phyloP scores from a whole-genome alignment of 2,329 filamentous ascomycete genomes.

The Gremmenia infestans region DNA sequence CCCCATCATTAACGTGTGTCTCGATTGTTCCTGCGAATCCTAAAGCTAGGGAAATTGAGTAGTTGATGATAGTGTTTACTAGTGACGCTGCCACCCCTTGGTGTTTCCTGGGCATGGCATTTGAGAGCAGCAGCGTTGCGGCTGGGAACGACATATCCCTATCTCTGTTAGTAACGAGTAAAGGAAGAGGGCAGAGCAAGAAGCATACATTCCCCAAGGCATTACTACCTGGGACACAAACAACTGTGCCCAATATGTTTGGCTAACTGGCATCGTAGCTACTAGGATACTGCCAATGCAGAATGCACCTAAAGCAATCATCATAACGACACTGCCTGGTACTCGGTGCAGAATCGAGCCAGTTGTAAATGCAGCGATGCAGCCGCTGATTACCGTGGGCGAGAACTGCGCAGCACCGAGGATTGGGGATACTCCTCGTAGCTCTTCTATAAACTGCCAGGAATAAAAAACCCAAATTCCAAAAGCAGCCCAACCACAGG shows the following conservation, averaged over 20 bases:
- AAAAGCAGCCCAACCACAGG: constrained; percentile 25
- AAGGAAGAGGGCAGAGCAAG: background rate
- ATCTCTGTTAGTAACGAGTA: background rate
- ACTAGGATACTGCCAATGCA: constrained; percentile 37
- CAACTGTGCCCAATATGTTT: constrained; percentile 59
- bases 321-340: constrained; percentile 32
- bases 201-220: constrained; percentile 50
- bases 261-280: constrained; percentile 44
- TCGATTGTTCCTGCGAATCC: constrained; percentile 64
- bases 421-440: constrained; percentile 30
- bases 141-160: constrained; percentile 60
- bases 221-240: constrained; percentile 55
- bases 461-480: constrained; percentile 29
- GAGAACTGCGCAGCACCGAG: constrained; percentile 28
- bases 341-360: constrained; percentile 32
- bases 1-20: constrained; percentile 28
- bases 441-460: constrained; percentile 20
- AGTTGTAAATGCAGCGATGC: constrained; percentile 32
- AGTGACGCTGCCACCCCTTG: constrained; percentile 51
- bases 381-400: constrained; percentile 27
- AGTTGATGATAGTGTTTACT: constrained; percentile 63
- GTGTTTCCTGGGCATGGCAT: constrained; percentile 41
- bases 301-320: constrained; percentile 34
- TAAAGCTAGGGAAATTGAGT: constrained; percentile 60
- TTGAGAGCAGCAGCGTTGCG: constrained; percentile 54